Percentiles rank a stretch among this genome's conserved stretches.
Conservation (phyloP, 2,329 filamentous ascomycete species). For the Myriosclerotinia scirpicola region DNA sequence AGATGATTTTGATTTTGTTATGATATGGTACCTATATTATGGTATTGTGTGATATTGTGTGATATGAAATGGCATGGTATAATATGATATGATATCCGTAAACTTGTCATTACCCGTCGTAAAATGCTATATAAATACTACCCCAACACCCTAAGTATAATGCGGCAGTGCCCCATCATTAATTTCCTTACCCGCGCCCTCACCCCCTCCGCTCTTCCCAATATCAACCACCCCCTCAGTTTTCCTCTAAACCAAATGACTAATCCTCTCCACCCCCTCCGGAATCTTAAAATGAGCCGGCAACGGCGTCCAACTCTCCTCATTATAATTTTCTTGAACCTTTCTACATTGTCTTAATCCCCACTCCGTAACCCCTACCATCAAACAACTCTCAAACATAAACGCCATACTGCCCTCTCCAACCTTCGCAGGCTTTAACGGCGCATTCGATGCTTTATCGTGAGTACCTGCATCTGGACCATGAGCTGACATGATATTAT, state of each 20-base stretch:
- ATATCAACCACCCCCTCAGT: slow-evolving; percentile 25
- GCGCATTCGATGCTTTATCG: slow-evolving; percentile 53
- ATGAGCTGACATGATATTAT: slow-evolving; percentile 64
- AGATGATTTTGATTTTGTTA: too few relatives aligned
- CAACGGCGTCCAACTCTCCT: slow-evolving; percentile 63
- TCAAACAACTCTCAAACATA: slow-evolving; percentile 64
- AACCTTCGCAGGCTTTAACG: slow-evolving; percentile 56
- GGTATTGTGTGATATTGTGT: too few relatives aligned
- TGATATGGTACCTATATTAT: too few relatives aligned
- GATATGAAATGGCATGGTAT: neutral
- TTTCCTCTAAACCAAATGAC: slow-evolving; percentile 33
- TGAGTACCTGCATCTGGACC: slow-evolving; percentile 58
- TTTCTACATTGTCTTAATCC: slow-evolving; percentile 67
- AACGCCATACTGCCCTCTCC: slow-evolving; percentile 62
- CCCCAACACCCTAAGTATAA: neutral
- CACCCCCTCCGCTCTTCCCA: slow-evolving; percentile 27
- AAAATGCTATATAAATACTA: neutral
- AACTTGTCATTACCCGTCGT: neutral
- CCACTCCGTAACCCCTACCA: slow-evolving; percentile 74
- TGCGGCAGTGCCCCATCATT: neutral
- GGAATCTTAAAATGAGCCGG: slow-evolving; percentile 48
- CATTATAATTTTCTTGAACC: slow-evolving; percentile 67
- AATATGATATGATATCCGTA: neutral
- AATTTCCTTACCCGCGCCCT: neutral
- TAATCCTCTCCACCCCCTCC: slow-evolving; percentile 32